Conservation (phyloP, 768 basidiomycete genomes). For the Hydnomerulius pinastri region DNA sequence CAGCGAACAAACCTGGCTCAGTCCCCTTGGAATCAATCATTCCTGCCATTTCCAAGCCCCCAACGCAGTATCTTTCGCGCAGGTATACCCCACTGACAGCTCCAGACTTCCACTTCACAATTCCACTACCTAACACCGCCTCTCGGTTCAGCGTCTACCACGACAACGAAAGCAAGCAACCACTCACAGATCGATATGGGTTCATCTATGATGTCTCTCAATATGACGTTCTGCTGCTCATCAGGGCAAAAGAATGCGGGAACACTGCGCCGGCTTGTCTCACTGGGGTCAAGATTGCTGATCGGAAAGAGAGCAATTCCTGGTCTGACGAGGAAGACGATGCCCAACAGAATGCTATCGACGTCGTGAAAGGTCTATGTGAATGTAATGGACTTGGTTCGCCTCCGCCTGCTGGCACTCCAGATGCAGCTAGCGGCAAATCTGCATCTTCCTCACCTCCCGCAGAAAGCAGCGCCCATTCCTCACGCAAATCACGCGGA, state of each 20-base stretch:
- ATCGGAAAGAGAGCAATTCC: conserved; percentile 74
- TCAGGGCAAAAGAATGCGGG: conserved; percentile 70
- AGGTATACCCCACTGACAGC: conserved; percentile 74
- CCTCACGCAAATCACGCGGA: conserved; percentile 32
- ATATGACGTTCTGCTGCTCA: conserved; percentile 77
- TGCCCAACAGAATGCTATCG: conserved; percentile 31
- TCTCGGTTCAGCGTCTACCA: conserved; percentile 54
- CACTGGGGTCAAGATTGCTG: conserved; percentile 86
- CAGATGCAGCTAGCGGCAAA: conserved; percentile 12
- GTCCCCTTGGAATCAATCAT: conserved; percentile 85
- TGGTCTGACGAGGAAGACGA: conserved; percentile 71
- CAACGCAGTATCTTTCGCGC: conserved; percentile 80
- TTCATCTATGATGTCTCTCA: conserved; percentile 87
- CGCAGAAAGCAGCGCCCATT: conserved; percentile 24
- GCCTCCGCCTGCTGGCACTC: conserved; percentile 1
- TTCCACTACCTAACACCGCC: conserved; percentile 58
- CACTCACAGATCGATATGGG: conserved; percentile 84
- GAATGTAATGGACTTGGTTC: conserved; percentile 38
- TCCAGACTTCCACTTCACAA: conserved; percentile 72
- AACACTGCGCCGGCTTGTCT: conserved; percentile 82
- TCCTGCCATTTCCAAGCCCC: conserved; percentile 75
- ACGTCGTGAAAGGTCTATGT: conserved; percentile 44
- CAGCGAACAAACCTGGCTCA: conserved; percentile 35
- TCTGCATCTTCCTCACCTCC: conserved; percentile 13
- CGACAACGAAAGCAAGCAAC: conserved; percentile 53